These are phyloP conservation scores for Argentina anserina DNA, from an alignment of 306 rosid species.

Conservation along the genomic window DNA sequence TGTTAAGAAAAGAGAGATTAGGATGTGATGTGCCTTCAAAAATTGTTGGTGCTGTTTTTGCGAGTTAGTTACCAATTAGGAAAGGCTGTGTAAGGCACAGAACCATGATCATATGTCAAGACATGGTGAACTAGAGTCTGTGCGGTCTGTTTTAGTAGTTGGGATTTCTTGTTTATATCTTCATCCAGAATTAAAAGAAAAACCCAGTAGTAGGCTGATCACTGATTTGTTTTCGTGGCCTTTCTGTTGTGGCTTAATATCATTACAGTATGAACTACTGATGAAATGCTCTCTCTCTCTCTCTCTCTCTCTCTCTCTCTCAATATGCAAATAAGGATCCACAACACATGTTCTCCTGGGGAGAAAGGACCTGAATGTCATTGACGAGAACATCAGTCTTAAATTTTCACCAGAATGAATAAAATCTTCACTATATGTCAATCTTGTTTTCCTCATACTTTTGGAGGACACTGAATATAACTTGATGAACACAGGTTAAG, in stretches of 20 bases:
- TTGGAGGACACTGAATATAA: background rate
- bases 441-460: background rate
- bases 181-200: conserved; percentile 15
- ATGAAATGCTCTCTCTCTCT: background rate
- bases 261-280: background rate
- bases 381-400: background rate
- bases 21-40: conserved; percentile 15
- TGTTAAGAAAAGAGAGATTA: conserved; percentile 12
- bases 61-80: conserved; percentile 3
- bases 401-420: background rate
- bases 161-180: conserved; percentile 16
- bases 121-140: conserved; percentile 8
- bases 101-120: background rate
- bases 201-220: conserved; percentile 27
- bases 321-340: background rate
- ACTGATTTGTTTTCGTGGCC: conserved; percentile 15
- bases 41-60: conserved; percentile 20
- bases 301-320: background rate
- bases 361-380: background rate
- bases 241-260: conserved; percentile 14
- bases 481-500: background rate
- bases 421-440: background rate
- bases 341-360: background rate
- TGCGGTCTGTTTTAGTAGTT: background rate
- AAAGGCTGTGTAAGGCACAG: conserved; percentile 5